Percentiles rank a stretch among this genome's conserved stretches.
Conservation (phyloP, 352 stramenopile species). For the Phytophthora cryptogea region DNA sequence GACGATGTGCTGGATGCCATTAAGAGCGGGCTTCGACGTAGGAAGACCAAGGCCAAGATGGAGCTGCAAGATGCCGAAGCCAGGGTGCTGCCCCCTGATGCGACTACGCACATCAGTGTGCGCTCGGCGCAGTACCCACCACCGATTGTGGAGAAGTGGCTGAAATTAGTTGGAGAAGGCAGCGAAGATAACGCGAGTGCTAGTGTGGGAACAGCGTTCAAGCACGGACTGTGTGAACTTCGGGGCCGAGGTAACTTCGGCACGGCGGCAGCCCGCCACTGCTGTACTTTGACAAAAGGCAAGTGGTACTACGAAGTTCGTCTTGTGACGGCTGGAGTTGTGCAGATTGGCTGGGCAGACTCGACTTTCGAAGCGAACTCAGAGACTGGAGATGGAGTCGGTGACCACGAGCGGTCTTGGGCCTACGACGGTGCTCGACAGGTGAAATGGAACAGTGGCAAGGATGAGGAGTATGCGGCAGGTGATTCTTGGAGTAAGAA, state of each 20-base stretch:
- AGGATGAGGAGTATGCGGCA: conserved; percentile 62
- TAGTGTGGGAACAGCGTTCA: conserved; percentile 54
- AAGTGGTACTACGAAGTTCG: conserved; percentile 93
- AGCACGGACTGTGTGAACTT: conserved; percentile 75
- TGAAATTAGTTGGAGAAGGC: conserved; percentile 49
- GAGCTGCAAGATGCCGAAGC: conserved; percentile 25
- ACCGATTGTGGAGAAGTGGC: conserved; percentile 35
- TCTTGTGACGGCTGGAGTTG: conserved; percentile 86
- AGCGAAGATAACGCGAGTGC: conserved; percentile 15
- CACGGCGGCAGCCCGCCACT: conserved; percentile 58
- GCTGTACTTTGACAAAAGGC: conserved; percentile 48
- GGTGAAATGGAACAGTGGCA: conserved; percentile 83
- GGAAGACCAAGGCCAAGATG: conserved; percentile 39
- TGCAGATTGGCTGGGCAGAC: conserved; percentile 93
- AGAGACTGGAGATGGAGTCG: conserved; percentile 86
- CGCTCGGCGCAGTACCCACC: conserved; percentile 25
- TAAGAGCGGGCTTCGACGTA: conserved; percentile 58
- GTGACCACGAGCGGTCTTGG: conserved; percentile 91
- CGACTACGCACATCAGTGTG: conserved; percentile 35
- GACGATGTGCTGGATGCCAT: conserved; percentile 75
- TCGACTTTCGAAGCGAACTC: conserved; percentile 77
- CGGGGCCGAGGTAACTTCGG: conserved; percentile 79
- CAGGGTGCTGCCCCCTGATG: conserved; percentile 33
- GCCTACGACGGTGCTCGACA: conserved; percentile 88
- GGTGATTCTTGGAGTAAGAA: conserved; percentile 65